Conservation (phyloP, 1,284 basidiomycete species). For the Puccinia polysora region DNA sequence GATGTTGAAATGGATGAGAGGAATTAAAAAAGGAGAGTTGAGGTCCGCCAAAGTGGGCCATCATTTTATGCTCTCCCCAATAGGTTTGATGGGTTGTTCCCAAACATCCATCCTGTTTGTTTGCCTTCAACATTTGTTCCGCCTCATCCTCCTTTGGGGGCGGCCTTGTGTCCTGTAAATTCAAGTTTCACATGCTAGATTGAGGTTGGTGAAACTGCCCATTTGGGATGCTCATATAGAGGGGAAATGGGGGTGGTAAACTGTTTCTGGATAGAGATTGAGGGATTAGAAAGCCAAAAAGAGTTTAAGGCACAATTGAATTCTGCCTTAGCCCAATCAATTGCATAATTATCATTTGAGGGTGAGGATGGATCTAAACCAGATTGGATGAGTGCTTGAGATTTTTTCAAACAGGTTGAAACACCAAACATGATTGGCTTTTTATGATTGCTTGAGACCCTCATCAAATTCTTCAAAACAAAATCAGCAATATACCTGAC, state of each 20-base stretch:
- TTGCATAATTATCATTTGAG: conserved; percentile 19
- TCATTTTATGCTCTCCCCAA: too few species aligned
- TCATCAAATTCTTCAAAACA: conserved; percentile 88
- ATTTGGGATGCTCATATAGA: too few species aligned
- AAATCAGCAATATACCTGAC: conserved; percentile 80
- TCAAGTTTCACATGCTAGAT: too few species aligned
- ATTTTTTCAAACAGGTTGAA: conserved; percentile 83
- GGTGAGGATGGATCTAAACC: conserved; percentile 56
- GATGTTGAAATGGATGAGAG: too few species aligned
- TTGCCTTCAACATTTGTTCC: too few species aligned
- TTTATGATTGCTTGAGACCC: conserved; percentile 82
- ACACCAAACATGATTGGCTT: conserved; percentile 97
- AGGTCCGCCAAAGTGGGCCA: too few species aligned
- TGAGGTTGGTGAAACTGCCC: too few species aligned
- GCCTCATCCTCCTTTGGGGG: too few species aligned
- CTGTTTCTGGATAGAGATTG: background rate
- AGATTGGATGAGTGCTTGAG: conserved; percentile 90
- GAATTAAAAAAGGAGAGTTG: too few species aligned
- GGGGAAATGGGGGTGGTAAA: background rate
- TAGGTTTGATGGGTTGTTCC: too few species aligned
- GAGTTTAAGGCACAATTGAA: conserved; percentile 36
- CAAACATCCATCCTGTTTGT: too few species aligned
- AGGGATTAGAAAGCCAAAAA: background rate
- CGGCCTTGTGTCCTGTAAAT: too few species aligned
- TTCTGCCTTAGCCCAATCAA: conserved; percentile 39